A percentile compares a stretch with the other conserved stretches of the same genome.
These are phyloP conservation scores for Cyclocybe cylindracea DNA, from an alignment of 768 basidiomycete species.

Conservation along the genomic window DNA sequence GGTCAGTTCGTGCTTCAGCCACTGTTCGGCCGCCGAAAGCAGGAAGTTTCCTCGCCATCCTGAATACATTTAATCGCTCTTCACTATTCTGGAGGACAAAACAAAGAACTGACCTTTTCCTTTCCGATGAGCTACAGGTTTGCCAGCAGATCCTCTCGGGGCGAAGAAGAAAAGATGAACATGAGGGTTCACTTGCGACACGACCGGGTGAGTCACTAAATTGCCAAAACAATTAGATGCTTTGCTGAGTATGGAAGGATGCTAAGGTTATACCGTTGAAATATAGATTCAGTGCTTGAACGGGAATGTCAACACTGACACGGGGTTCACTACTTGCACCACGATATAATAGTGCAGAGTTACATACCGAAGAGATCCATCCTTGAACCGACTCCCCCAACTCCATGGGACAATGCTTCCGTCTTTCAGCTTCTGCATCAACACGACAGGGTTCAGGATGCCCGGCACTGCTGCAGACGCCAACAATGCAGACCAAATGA, in stretches of 20 bases:
- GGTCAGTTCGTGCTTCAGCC: conserved; percentile 91
- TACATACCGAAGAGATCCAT: conserved; percentile 80
- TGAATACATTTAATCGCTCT: conserved; percentile 1
- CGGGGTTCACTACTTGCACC: background rate
- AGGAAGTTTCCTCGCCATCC: conserved; percentile 97
- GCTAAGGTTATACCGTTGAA: conserved; percentile 64
- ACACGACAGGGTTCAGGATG: conserved; percentile 90
- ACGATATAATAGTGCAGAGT: background rate
- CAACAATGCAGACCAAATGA: conserved; percentile 79
- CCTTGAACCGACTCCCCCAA: conserved; percentile 93
- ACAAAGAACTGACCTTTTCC: conserved; percentile 67
- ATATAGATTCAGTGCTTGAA: conserved; percentile 85
- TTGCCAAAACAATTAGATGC: too few species aligned
- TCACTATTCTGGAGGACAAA: background rate
- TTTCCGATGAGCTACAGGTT: conserved; percentile 91
- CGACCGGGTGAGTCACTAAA: conserved; percentile 87
- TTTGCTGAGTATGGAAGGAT: background rate
- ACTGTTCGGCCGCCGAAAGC: conserved; percentile 90
- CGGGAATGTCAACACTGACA: conserved; percentile 88
- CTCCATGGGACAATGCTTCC: conserved; percentile 89
- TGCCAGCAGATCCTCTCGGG: conserved; percentile 83
- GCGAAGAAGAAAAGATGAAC: conserved; percentile 97
- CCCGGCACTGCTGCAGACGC: conserved; percentile 96
- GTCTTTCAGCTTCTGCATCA: conserved; percentile 88
- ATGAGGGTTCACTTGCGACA: conserved; percentile 91